A percentile compares a stretch with the other conserved stretches of the same genome.
These are phyloP conservation scores for Primulina huaijiensis DNA, from an alignment of 257 asterid species.

Conservation along the genomic window DNA sequence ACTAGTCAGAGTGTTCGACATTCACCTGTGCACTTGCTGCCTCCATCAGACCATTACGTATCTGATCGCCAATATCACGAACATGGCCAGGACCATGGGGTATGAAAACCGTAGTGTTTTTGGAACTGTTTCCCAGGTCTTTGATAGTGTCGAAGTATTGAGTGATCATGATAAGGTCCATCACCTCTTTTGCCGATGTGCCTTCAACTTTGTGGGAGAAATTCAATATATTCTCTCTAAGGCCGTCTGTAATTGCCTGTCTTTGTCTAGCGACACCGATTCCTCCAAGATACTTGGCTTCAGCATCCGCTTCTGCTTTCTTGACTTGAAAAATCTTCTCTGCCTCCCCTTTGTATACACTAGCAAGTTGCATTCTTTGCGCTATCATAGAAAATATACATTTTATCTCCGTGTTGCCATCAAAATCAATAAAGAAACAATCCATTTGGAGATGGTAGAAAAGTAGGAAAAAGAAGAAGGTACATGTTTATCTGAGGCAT, in stretches of 20 bases:
- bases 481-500: background rate
- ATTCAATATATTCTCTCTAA: slow-evolving; percentile 84
- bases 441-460: background rate
- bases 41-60: slow-evolving; percentile 93
- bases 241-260: slow-evolving; percentile 97
- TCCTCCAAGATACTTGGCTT: slow-evolving; percentile 94
- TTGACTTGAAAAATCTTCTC: slow-evolving; percentile 83
- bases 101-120: slow-evolving; percentile 84
- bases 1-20: slow-evolving; percentile 19
- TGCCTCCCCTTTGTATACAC: slow-evolving; percentile 96
- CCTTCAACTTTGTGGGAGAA: slow-evolving; percentile 86
- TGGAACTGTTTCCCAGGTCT: slow-evolving; percentile 83
- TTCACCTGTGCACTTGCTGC: slow-evolving; percentile 53
- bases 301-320: slow-evolving; percentile 97
- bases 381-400: slow-evolving; percentile 39
- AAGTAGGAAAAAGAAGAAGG: background rate
- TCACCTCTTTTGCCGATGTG: slow-evolving; percentile 87
- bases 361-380: slow-evolving; percentile 97
- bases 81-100: slow-evolving; percentile 99
- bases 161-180: slow-evolving; percentile 97
- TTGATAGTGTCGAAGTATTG: slow-evolving; percentile 95
- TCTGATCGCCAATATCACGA: slow-evolving; percentile 87
- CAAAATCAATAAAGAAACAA: background rate
- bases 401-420: background rate
- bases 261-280: slow-evolving; percentile 99